Percentiles rank a stretch among this genome's conserved stretches.
phyloP scores from a whole-genome alignment of 345 rosid genomes.

The Clarkia xantiana region DNA sequence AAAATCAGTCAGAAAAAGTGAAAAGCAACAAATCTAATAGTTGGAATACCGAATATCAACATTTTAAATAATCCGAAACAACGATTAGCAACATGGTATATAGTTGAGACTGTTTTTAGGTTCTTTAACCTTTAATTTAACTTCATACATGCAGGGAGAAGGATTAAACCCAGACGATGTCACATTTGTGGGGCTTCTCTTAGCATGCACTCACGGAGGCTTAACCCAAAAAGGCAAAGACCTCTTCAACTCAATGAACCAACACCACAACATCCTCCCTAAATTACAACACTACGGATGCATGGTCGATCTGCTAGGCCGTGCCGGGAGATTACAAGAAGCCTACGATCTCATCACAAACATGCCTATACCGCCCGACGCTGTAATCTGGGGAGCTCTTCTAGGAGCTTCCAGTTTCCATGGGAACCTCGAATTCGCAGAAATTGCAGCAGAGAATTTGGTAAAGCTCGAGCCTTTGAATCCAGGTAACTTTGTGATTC shows the following conservation, averaged over 20 bases:
- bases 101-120: no score
- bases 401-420: constrained; percentile 77
- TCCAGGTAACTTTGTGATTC: constrained; percentile 64
- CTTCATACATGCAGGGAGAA: constrained; percentile 1
- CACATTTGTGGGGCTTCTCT: constrained; percentile 63
- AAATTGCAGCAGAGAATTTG: constrained; percentile 47
- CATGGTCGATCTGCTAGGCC: constrained; percentile 79
- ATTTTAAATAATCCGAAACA: no score
- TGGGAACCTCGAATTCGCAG: constrained; percentile 47
- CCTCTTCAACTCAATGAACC: constrained; percentile 45
- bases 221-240: constrained; percentile 33
- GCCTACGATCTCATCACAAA: constrained; percentile 40
- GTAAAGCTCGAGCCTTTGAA: constrained; percentile 63
- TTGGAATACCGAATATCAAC: no score
- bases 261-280: constrained; percentile 23
- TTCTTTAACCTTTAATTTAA: no score
- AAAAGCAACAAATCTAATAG: no score
- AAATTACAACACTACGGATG: constrained; percentile 76
- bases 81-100: no score
- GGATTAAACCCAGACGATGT: constrained; percentile 40
- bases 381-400: constrained; percentile 70
- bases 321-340: constrained; percentile 56
- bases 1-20: no score
- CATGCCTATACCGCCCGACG: constrained; percentile 73
- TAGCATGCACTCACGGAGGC: constrained; percentile 81